phyloP scores from a whole-genome alignment of 441 rosid species.

The Viola pubescens region DNA sequence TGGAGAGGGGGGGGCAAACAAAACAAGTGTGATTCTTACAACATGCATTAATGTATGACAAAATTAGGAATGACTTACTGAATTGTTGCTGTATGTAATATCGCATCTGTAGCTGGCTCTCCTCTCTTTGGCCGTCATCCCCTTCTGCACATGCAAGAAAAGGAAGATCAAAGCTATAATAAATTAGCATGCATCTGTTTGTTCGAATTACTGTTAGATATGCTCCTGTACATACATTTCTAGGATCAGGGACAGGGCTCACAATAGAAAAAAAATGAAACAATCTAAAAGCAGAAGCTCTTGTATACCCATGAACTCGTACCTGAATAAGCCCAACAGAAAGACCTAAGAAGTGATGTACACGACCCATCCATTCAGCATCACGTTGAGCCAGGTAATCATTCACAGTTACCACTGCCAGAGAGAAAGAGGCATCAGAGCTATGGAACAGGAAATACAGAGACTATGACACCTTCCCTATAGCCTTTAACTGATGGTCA shows the following conservation, averaged over 20 bases:
- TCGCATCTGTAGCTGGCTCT: constrained; percentile 76
- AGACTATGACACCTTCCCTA: constrained; percentile 1
- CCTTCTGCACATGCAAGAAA: constrained; percentile 45
- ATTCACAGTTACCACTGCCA: constrained; percentile 90
- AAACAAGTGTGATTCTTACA: not conserved
- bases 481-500: not conserved
- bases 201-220: not conserved
- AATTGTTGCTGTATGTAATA: constrained; percentile 89
- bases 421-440: constrained; percentile 20
- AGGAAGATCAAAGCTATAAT: constrained; percentile 7
- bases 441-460: constrained; percentile 3
- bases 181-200: constrained; percentile 3
- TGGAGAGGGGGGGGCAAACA: not conserved
- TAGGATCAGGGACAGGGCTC: not conserved
- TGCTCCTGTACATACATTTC: not conserved
- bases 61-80: constrained; percentile 43
- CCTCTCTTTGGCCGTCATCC: constrained; percentile 76
- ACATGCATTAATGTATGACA: not conserved
- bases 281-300: constrained; percentile 1
- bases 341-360: constrained; percentile 86
- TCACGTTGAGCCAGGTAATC: constrained; percentile 96
- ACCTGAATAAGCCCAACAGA: constrained; percentile 98
- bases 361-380: constrained; percentile 99
- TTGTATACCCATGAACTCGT: constrained; percentile 7
- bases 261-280: not conserved